Evolutionary conservation across 208 protist species (phyloP).

Genomic region (Acanthamoeba castellanii): DNA sequence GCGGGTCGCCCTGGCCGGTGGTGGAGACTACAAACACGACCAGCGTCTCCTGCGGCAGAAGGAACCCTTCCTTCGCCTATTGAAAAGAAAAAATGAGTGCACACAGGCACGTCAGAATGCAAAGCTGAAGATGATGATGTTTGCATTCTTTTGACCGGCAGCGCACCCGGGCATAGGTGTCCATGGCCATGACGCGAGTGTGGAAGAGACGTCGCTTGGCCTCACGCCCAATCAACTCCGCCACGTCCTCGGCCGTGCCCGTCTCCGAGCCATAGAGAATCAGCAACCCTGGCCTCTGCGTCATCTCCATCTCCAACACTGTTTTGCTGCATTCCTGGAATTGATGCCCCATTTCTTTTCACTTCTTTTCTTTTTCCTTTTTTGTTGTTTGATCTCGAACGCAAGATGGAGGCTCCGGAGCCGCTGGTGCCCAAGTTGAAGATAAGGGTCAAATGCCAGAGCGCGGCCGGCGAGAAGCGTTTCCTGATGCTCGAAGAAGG

Average conservation of each 20-base stretch:
- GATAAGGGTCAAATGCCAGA: neutral
- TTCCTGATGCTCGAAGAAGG: neutral
- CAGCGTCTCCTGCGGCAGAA: constrained; percentile 82
- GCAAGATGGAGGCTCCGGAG: neutral
- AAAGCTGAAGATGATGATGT: no score
- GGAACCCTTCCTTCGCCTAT: constrained; percentile 25
- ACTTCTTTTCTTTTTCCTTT: neutral
- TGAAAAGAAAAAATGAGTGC: no score
- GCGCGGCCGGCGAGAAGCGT: neutral
- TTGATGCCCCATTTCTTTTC: no score
- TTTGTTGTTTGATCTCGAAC: neutral
- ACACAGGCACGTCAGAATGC: no score
- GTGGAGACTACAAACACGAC: constrained; percentile 88
- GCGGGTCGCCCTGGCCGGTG: constrained; percentile 89
- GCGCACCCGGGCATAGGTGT: constrained; percentile 81
- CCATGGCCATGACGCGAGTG: constrained; percentile 76
- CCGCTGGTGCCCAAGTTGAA: neutral
- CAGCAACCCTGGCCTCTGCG: neutral
- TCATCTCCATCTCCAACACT: neutral
- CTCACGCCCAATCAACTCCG: constrained; percentile 84
- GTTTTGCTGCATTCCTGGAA: neutral
- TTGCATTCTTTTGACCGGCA: no score
- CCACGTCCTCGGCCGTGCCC: constrained; percentile 88
- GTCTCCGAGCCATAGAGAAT: constrained; percentile 88
- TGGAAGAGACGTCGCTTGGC: constrained; percentile 75